Evolutionary conservation across 2,329 filamentous ascomycete genomes (phyloP), one percentile per base, ranked within the genome.

Genomic region (Pseudocercospora macadamiae): DNA sequence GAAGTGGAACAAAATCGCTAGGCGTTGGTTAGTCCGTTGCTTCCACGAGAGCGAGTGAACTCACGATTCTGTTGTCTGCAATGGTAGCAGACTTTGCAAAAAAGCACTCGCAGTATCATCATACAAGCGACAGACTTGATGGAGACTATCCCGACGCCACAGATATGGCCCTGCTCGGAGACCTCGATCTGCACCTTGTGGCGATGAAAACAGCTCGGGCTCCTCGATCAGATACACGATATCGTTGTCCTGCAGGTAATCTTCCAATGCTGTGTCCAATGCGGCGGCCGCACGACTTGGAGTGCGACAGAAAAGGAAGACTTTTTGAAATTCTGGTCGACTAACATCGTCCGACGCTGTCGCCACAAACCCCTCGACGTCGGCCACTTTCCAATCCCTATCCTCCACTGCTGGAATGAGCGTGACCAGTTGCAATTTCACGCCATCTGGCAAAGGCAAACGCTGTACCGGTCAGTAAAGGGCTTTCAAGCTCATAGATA

Each of bases 61-160:
- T 19, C 39, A 37, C 34, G 18, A 37, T 14, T 37, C 34, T 14
- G n/a, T 23, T n/a, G 9, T 37, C 25, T 9, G 12, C 21, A 37
- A n/a, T 51, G 51, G 51, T 21, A 23, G 51, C 23, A 53, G 21
- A 8, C 51, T 23, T 25, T 39, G 16, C 9, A 53, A 12, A n/a
- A 53, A 53, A n/a, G 51, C 34, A 25, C 51, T 25, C 21, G 39
- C 16, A 19, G 14, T 42, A 18, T 53, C 51, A 8, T 53, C 51
- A 16, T 53, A 53, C 3, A 53, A 18, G 14, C 34, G 28, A 25
- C 26, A 39, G 4, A 42, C 23, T 16, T 19, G 32, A 28, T 21
- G n/a, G 2, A 53, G 51, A 23, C 51, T 12, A 5, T 21, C 12
- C 4, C 42, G n/a, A 4, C 7, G 19, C 51, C 51, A 53, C 5